Conservation (phyloP, 306 rosid species). For the Dalbergia oliveri region DNA sequence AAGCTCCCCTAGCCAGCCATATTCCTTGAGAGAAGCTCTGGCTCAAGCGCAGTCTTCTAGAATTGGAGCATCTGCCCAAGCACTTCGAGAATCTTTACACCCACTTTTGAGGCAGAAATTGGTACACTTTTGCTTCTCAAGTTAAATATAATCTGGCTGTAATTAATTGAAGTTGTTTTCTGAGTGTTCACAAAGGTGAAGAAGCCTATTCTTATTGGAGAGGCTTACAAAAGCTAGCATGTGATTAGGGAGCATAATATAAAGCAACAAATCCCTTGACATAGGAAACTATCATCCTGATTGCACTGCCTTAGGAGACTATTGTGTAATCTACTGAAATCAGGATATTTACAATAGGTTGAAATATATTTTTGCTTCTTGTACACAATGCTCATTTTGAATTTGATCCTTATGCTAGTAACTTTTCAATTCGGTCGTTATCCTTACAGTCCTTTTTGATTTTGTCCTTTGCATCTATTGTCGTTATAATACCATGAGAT, state of each 20-base stretch:
- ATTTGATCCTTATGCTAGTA: too few relatives aligned
- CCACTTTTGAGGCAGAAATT: conserved; percentile 96
- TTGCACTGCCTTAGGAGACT: too few relatives aligned
- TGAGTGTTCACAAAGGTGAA: not conserved
- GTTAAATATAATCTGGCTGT: not conserved
- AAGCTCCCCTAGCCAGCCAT: conserved; percentile 98
- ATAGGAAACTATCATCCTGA: too few relatives aligned
- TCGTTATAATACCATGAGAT: too few relatives aligned
- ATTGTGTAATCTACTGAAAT: too few relatives aligned
- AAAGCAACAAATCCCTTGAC: too few relatives aligned
- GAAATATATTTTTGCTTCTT: too few relatives aligned
- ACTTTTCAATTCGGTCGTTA: too few relatives aligned
- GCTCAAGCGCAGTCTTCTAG: conserved; percentile 99
- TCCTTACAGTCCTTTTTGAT: too few relatives aligned
- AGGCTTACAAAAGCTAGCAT: not conserved
- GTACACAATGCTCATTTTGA: too few relatives aligned
- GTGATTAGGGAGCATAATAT: not conserved
- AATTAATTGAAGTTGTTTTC: not conserved
- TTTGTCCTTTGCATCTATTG: too few relatives aligned
- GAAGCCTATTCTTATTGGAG: not conserved
- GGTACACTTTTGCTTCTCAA: conserved; percentile 58
- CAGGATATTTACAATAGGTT: too few relatives aligned
- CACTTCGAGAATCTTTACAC: conserved; percentile 95
- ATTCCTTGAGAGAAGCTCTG: conserved; percentile 97
- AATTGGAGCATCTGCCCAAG: conserved; percentile 99